Conservation (phyloP, 371 early-diverging fungal genomes). For the Nosema muscidifuracis region DNA sequence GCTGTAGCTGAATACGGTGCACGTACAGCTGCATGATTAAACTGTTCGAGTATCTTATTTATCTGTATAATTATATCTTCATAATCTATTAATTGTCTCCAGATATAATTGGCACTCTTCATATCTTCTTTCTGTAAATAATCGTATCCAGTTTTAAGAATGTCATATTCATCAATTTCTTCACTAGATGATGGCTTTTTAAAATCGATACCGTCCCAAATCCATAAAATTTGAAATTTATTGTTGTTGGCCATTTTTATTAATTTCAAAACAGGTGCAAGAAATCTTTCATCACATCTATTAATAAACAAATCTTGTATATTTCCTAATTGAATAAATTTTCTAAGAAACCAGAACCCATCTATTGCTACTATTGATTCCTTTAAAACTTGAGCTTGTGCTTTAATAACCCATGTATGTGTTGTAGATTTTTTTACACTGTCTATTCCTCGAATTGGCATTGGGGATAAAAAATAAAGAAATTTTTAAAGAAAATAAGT, state of each 20-base stretch:
- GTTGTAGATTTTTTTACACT: constrained; percentile 25
- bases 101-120: constrained; percentile 11
- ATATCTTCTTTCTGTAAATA: constrained; percentile 4
- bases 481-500: too few relatives aligned
- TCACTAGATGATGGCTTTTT: not conserved
- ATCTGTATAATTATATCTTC: constrained; percentile 35
- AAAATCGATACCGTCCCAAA: constrained; percentile 58
- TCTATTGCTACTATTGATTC: constrained; percentile 54
- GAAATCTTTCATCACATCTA: constrained; percentile 11
- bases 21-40: constrained; percentile 38
- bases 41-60: constrained; percentile 33
- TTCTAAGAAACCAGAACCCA: constrained; percentile 60
- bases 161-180: not conserved
- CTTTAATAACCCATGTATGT: constrained; percentile 13
- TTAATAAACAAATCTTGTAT: constrained; percentile 12
- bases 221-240: constrained; percentile 51
- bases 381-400: constrained; percentile 37
- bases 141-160: not conserved
- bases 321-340: constrained; percentile 28
- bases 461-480: constrained; percentile 30
- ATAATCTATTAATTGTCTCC: constrained; percentile 29
- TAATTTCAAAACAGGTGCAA: constrained; percentile 16
- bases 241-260: constrained; percentile 11
- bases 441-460: constrained; percentile 60
- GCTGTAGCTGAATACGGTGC: constrained; percentile 62